These are phyloP conservation scores for Cryphonectria japonica DNA, from an alignment of 2,329 filamentous ascomycete species.

Conservation along the genomic window DNA sequence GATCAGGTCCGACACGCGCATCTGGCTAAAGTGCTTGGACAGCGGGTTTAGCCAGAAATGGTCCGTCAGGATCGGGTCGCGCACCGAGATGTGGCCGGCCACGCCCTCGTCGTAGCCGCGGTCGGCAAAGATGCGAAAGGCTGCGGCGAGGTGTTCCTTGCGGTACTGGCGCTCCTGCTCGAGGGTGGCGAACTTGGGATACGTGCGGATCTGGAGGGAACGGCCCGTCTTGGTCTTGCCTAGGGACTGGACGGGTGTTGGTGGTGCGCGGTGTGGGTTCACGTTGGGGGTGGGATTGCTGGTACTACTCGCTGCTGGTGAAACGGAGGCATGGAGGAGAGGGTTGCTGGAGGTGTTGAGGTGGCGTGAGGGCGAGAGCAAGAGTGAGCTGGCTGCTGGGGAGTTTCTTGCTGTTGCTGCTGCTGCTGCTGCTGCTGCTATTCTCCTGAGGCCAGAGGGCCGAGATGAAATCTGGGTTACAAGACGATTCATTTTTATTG, in stretches of 20 bases:
- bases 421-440: not conserved
- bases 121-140: conserved; percentile 64
- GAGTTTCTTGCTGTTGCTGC: not conserved
- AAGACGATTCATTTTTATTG: conserved; percentile 16
- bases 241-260: conserved; percentile 27
- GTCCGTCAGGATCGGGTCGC: conserved; percentile 32
- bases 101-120: conserved; percentile 66
- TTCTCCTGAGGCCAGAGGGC: conserved; percentile 3
- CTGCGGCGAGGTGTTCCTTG: conserved; percentile 59
- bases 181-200: conserved; percentile 56
- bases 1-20: conserved; percentile 70
- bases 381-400: not conserved
- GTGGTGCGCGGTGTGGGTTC: conserved; percentile 19
- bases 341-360: conserved; percentile 13
- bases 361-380: not conserved
- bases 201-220: conserved; percentile 43
- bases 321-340: conserved; percentile 19
- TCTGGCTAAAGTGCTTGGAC: conserved; percentile 66
- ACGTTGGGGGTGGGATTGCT: not conserved
- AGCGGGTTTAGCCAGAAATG: conserved; percentile 55
- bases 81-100: conserved; percentile 57
- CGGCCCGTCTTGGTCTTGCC: conserved; percentile 25
- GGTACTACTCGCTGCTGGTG: not conserved
- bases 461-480: not conserved
- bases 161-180: conserved; percentile 60